Base-by-base conservation (phyloP, 2,329 filamentous ascomycete genomes). In the Apiospora rasikravindrae region DNA sequence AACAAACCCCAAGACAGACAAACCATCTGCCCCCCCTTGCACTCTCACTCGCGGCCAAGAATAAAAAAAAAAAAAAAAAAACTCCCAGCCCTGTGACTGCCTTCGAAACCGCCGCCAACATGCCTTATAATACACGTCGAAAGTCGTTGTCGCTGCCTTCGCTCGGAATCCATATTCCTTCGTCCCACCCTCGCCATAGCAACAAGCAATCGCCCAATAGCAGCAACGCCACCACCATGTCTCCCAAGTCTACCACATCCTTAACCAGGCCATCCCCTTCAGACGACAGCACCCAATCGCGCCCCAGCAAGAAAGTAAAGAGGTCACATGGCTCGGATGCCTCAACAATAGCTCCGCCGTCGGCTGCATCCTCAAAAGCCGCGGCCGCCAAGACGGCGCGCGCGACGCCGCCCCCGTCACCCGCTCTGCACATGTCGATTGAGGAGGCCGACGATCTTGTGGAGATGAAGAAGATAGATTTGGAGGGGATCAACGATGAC, bases 81-180 rank as follows among this genome's bases (percentile, higher is more conserved):
- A 19, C 26, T n/a, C 16, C 24, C 11, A 49, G 37, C 19, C 42
- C 24, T 33, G 47, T 45, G 37, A 45, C 67, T n/a, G 33, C 44
- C 37, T 42, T 49, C 44, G 37, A 69, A 69, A 49, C 44, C n/a
- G 33, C 53, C 57, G 49, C 73, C 78, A 78, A 71, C 79, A 98
- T 98, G 94, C 93, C 93, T 81, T 98, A 98, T 88, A 98, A 98
- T 84, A 98, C 96, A 77, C 93, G 96, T 84, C 92, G 95, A 84
- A 98, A 98, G 87, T 98, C 95, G 80, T 87, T 99, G 77, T 98
- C 95, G 74, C 88, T 98, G 80, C 93, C 94, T 73, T 97, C 95
- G 77, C 89, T 98, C 79, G 96, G 96, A 82, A 98, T 98, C 78
- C 94, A 96, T 79, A 88, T 98, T 75, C 92, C 93, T 75, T 83